Base-by-base conservation (phyloP, 139 green algal species). In the Chlamydomonas asymmetrica region DNA sequence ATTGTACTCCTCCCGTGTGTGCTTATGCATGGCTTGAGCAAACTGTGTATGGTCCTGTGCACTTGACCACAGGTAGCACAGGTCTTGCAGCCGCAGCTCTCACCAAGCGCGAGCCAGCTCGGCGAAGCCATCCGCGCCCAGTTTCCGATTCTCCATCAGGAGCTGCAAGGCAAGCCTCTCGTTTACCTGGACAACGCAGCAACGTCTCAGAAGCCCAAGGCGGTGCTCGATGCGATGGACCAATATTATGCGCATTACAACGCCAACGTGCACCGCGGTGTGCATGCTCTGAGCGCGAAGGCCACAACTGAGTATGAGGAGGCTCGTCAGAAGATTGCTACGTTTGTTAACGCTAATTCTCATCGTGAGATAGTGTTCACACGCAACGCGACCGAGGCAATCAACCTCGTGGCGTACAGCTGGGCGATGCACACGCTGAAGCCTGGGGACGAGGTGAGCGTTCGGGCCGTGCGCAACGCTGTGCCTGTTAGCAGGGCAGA, bases 111-210 rank as follows among this genome's bases (percentile, higher is more conserved):
- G 32, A 13, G 63, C 32, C 32, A 29, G 20, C 52, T 88, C 39
- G 82, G 77, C 5, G 80, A 79, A 2, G 5, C 34, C 0, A 20
- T 95, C 9, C 87, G 93, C 48, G 3, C 48, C 4, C 84, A 98
- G 38, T 95, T 97, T 63, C 92, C 92, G 22, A 93, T 98, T 20
- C 87, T 98, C 10, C 16, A 95, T 62, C 93, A 97, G 27, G 22
- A 85, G 20, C 89, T 97, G n/a, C 89, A 94, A 72, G 93, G 88
- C 48, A 88, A 80, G 61, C 92, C 84, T 25, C 80, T 99, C 29
- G 90, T 99, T 2, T 99, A 99, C 84, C 81, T 99, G 27, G 97
- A 99, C 90, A 98, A 93, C 66, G 96, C 91, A 20, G 97, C 97
- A 5, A 99, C 97, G 5, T 97, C 88, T 4, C 97, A 99, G 68